phyloP scores from a whole-genome alignment of 345 rosid species.

The Tarenaya hassleriana region DNA sequence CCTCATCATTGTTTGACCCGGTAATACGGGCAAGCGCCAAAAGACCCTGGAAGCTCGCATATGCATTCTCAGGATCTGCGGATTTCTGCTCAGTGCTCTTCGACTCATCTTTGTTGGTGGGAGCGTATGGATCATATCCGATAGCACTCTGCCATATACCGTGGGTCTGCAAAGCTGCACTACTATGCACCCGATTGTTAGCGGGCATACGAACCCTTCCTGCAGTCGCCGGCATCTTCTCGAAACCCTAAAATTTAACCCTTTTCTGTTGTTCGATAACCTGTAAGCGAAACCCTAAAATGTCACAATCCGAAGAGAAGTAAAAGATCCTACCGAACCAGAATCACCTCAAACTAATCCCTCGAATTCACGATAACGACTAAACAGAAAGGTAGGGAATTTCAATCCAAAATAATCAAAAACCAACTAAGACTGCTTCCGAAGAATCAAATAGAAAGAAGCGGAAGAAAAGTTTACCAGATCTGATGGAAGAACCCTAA shows the following conservation, averaged over 20 bases:
- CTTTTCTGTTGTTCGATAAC: no score
- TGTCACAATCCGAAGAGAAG: constrained; percentile 19
- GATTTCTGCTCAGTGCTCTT: constrained; percentile 40
- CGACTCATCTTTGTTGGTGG: constrained; percentile 61
- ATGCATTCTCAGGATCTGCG: constrained; percentile 57
- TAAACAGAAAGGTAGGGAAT: background rate
- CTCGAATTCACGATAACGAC: background rate
- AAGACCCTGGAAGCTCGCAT: constrained; percentile 76
- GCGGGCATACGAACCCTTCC: constrained; percentile 99
- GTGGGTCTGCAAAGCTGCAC: constrained; percentile 95
- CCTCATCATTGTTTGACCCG: constrained; percentile 67
- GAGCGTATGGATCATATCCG: constrained; percentile 94
- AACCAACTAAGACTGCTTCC: background rate
- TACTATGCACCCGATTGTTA: constrained; percentile 95
- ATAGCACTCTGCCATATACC: constrained; percentile 99
- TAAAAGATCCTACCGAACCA: constrained; percentile 2
- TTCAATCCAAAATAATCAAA: background rate
- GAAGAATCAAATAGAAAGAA: background rate
- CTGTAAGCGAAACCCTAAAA: constrained; percentile 6
- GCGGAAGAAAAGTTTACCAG: constrained; percentile 8
- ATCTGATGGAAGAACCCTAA: background rate
- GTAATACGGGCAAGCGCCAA: constrained; percentile 80
- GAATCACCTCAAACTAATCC: background rate
- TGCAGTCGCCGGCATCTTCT: constrained; percentile 98
- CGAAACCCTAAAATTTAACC: background rate